These are phyloP conservation scores for Ichthyophonus hoferi DNA, from an alignment of 208 protist genomes.

Conservation along the genomic window DNA sequence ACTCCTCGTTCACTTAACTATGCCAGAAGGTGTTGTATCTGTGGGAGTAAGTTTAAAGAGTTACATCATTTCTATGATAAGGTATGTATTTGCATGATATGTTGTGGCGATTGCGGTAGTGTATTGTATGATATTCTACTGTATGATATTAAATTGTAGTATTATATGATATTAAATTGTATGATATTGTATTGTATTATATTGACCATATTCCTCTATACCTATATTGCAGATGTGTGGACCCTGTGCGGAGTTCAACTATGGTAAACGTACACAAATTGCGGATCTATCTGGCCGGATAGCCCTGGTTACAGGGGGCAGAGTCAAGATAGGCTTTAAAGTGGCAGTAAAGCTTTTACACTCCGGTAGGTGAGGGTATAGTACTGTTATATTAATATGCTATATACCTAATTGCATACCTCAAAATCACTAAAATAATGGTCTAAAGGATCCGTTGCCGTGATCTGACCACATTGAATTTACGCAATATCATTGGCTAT, in stretches of 20 bases:
- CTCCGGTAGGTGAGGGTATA: too few species aligned
- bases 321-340: conserved; percentile 68
- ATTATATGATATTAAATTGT: too few species aligned
- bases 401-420: neutral
- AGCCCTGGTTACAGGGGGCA: conserved; percentile 79
- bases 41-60: neutral
- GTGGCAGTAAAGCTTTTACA: conserved; percentile 1
- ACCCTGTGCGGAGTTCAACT: conserved; percentile 45
- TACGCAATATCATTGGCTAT: too few species aligned
- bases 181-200: too few species aligned
- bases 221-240: neutral
- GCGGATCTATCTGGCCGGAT: conserved; percentile 79
- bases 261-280: conserved; percentile 79
- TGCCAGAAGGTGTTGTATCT: conserved; percentile 5
- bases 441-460: too few species aligned
- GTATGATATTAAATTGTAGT: neutral
- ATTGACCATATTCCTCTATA: too few species aligned
- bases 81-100: conserved; percentile 33
- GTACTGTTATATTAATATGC: too few species aligned
- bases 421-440: neutral
- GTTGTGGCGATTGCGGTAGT: neutral
- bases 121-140: neutral
- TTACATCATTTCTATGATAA: conserved; percentile 92
- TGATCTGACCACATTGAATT: too few species aligned
- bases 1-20: neutral